Percentiles rank a stretch among this genome's conserved stretches.
Evolutionary conservation across 2,329 filamentous ascomycete species (phyloP).

Genomic region (Penicillium sp.): DNA sequence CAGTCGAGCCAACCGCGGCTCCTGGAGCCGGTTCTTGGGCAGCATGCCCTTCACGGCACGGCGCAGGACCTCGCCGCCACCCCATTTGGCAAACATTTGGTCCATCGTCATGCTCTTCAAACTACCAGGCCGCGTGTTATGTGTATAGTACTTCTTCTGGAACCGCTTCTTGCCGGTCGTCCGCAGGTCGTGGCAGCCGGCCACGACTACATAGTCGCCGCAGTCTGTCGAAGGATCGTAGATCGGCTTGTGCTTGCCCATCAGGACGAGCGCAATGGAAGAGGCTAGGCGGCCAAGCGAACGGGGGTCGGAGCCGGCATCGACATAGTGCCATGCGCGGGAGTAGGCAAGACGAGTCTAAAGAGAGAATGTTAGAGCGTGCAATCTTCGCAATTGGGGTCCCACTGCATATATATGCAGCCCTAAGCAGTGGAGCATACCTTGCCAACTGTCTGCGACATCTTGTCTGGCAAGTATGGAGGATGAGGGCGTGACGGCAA

Average conservation of each 20-base stretch:
- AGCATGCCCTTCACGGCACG: slow-evolving; percentile 96
- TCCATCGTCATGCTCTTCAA: slow-evolving; percentile 92
- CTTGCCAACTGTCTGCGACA: slow-evolving; percentile 49
- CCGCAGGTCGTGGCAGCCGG: slow-evolving; percentile 80
- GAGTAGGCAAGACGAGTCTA: slow-evolving; percentile 96
- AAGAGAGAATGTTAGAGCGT: slow-evolving; percentile 5
- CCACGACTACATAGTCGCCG: slow-evolving; percentile 96
- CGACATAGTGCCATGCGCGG: slow-evolving; percentile 88
- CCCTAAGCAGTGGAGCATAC: slow-evolving; percentile 21
- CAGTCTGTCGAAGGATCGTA: slow-evolving; percentile 97
- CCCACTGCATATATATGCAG: not conserved
- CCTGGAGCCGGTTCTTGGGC: slow-evolving; percentile 90
- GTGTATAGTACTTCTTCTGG: slow-evolving; percentile 94
- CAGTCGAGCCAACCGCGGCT: slow-evolving; percentile 79
- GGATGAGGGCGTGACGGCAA: slow-evolving; percentile 8
- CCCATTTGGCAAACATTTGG: slow-evolving; percentile 87
- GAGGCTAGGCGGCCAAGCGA: slow-evolving; percentile 88
- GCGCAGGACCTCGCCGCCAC: slow-evolving; percentile 84
- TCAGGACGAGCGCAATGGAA: slow-evolving; percentile 79
- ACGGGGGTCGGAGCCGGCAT: slow-evolving; percentile 66
- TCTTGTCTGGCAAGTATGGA: slow-evolving; percentile 21
- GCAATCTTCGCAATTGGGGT: not conserved
- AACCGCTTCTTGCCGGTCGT: slow-evolving; percentile 87
- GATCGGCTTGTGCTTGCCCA: slow-evolving; percentile 99
- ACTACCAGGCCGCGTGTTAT: slow-evolving; percentile 84